Base-by-base conservation (phyloP, 306 rosid genomes). In the Abrus precatorius region DNA sequence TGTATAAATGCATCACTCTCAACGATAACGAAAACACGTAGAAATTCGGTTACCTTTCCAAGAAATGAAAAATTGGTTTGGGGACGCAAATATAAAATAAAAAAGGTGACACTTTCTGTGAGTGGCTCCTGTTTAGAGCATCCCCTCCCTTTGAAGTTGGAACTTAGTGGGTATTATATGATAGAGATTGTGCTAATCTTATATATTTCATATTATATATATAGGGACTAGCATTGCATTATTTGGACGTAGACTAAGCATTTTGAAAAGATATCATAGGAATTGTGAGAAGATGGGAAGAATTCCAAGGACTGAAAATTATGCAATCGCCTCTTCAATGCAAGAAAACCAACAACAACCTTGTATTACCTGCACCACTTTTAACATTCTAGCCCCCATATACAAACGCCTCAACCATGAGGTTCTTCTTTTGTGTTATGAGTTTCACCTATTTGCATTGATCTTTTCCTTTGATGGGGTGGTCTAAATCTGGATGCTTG, bases 351-450 rank as follows among this genome's bases (percentile, higher is more conserved):
- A 84, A 38, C 90, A 83, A 56, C 92, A 89, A 49, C 93, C 97
- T 74, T 87, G 84, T 77, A 87, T 94, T 82, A 84, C 92, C n/a
- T 94, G 98, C 84, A 94, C 98, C 34, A 94, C 97, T 13, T 94
- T 94, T 84, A 94, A 94, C 83, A 92, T 94, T 65, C 97, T 94
- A 30, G 98, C 98, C 47, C 98, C 98, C 36, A 92, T 94, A 73
- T 94, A 92, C 87, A 94, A 94, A 85, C 98, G 98, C 52, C 86
- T 94, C 78, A 83, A 82, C 82, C 91, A 75, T 9, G 91, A 94
- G 92, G 98, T 94, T 73, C 57, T 41, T 48, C 52, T 56, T 38
- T 65, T 38, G 7, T 59, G 75, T 32, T 65, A 60, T 11, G 9
- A 38, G 57, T 62, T 75, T 60, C 38, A 27, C 40, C 9, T 50